These are phyloP conservation scores for Amoebophrya sp. DNA, from an alignment of 169 alveolate genomes.

Conservation along the genomic window DNA sequence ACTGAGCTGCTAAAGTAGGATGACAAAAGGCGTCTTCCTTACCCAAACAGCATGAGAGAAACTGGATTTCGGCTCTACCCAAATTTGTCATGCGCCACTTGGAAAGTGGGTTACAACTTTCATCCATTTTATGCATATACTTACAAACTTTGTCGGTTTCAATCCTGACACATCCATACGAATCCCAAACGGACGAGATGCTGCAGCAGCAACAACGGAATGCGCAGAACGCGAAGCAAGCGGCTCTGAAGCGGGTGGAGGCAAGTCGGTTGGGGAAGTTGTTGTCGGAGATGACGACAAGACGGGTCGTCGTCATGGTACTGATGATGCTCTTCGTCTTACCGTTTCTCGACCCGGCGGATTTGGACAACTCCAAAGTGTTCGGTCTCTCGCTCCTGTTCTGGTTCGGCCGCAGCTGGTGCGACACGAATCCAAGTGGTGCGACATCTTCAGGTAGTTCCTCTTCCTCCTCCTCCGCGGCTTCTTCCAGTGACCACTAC, in stretches of 20 bases:
- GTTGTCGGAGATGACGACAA: constrained; percentile 60
- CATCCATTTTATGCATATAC: no score
- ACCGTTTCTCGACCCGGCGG: constrained; percentile 50
- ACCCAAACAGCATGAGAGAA: no score
- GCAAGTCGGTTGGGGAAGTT: constrained; percentile 64
- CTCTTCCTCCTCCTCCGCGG: no score
- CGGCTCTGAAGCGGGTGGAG: constrained; percentile 56
- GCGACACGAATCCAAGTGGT: no score
- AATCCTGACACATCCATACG: no score
- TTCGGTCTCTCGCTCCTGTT: constrained; percentile 58
- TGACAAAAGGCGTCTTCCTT: no score
- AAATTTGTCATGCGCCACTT: no score
- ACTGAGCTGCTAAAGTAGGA: no score
- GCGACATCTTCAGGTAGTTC: no score
- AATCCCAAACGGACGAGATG: constrained; percentile 56
- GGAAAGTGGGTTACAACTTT: no score
- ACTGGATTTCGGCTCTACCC: no score
- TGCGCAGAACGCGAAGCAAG: constrained; percentile 53
- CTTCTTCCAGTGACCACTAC: not conserved
- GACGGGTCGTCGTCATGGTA: constrained; percentile 65
- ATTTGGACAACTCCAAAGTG: constrained; percentile 15
- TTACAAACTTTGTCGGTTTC: no score
- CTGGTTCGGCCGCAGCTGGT: constrained; percentile 57
- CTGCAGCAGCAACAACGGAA: constrained; percentile 57
- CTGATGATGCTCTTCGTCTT: constrained; percentile 61